These are phyloP conservation scores for Bipolaris gigantea DNA, from an alignment of 2,329 filamentous ascomycete species.

Conservation along the genomic window DNA sequence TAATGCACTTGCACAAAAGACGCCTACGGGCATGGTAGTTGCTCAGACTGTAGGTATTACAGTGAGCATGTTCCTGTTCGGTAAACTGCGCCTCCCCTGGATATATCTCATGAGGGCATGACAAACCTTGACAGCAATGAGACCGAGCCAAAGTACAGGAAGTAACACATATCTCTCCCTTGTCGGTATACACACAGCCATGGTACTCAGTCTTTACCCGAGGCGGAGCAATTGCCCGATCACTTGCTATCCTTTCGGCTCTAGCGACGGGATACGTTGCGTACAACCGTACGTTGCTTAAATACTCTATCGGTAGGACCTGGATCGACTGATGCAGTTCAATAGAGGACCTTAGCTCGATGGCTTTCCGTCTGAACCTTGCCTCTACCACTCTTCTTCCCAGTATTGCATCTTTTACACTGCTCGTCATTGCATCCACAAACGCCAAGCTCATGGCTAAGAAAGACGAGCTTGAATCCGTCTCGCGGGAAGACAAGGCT, in stretches of 20 bases:
- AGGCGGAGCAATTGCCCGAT: slow-evolving; percentile 47
- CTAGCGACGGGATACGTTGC: slow-evolving; percentile 53
- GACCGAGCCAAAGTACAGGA: not conserved
- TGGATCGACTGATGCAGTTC: slow-evolving; percentile 8
- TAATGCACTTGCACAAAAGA: slow-evolving; percentile 26
- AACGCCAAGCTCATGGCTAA: slow-evolving; percentile 55
- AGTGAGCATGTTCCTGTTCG: slow-evolving; percentile 51
- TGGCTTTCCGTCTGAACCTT: slow-evolving; percentile 50
- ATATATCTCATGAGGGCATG: not conserved
- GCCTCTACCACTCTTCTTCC: slow-evolving; percentile 52
- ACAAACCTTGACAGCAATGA: not conserved
- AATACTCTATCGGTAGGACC: not conserved
- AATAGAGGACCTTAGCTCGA: slow-evolving; percentile 32
- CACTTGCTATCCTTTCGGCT: slow-evolving; percentile 47
- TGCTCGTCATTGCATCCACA: slow-evolving; percentile 50
- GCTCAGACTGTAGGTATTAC: slow-evolving; percentile 58
- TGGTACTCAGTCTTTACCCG: slow-evolving; percentile 52
- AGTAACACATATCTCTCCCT: slow-evolving; percentile 40
- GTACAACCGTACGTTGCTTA: slow-evolving; percentile 40
- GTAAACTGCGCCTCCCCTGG: slow-evolving; percentile 26
- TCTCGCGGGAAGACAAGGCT: slow-evolving; percentile 43
- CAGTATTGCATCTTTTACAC: slow-evolving; percentile 57
- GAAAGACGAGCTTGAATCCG: slow-evolving; percentile 44
- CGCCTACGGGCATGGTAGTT: slow-evolving; percentile 46
- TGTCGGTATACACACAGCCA: slow-evolving; percentile 55